Conservation (phyloP, 139 green algal species). For the Chlorella ohadii region DNA sequence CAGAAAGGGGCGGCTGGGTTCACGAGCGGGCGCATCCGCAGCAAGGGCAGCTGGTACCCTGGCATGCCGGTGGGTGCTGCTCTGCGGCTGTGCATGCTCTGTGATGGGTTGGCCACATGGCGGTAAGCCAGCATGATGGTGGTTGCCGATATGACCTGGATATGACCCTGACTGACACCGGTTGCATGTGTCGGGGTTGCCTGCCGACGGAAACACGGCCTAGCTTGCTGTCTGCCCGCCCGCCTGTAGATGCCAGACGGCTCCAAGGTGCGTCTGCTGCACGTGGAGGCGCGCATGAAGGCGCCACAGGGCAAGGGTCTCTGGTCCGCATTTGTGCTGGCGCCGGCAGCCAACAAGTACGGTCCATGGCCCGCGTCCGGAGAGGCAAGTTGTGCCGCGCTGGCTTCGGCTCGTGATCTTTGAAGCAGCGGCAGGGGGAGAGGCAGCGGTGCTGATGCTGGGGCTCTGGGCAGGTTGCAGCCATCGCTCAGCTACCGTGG, state of each 20-base stretch:
- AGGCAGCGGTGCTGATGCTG: too few species aligned
- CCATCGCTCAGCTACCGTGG: too few species aligned
- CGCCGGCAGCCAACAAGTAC: neutral
- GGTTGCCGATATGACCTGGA: too few species aligned
- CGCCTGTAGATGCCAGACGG: neutral
- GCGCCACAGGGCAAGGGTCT: neutral
- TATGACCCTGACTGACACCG: too few species aligned
- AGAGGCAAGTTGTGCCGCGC: conserved; percentile 3
- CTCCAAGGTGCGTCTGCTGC: neutral
- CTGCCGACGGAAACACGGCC: too few species aligned
- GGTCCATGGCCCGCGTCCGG: neutral
- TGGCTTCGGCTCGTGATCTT: too few species aligned
- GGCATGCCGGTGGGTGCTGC: neutral
- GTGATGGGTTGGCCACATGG: too few species aligned
- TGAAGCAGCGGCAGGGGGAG: too few species aligned
- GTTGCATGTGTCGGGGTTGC: too few species aligned
- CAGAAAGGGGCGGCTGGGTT: neutral
- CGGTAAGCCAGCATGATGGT: too few species aligned
- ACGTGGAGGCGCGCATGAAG: conserved; percentile 3
- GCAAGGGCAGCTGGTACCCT: neutral
- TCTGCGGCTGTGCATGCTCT: neutral
- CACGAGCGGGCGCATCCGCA: neutral
- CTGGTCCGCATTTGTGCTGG: neutral
- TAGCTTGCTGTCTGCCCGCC: too few species aligned
- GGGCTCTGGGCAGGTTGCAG: too few species aligned